Evolutionary conservation across 139 green algal genomes (phyloP), one percentile per base, ranked within the genome.

Genomic region (Tetradesmus lagerheimii): DNA sequence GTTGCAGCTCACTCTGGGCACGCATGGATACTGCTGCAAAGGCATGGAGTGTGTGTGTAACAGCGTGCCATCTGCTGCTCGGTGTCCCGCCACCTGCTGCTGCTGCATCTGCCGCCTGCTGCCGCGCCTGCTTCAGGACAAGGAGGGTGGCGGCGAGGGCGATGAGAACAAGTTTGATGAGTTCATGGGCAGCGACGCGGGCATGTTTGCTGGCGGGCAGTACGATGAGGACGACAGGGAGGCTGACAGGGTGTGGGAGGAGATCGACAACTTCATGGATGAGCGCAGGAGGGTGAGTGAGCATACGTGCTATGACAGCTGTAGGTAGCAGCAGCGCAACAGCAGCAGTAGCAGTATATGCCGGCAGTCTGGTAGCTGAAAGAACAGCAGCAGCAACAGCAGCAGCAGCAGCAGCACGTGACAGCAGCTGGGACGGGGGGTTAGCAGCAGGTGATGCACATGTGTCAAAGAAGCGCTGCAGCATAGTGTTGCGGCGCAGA

Each of bases 161-260:
- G 90, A 91, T 38, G 78, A 91, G n/a, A 92, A 94, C 43, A 93
- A 95, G 39, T 99, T 99, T 92, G 98, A 99, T 83, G 96, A 97
- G 87, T 99, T 99, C 90, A 96, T 99, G 94, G 98, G 98, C 27
- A 99, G 97, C 76, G 98, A 99, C 78, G 95, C 96, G 35, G 98
- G 98, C 38, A 93, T 96, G 81, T 97, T 99, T 90, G 97, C 90
- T 86, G 47, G 47, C 20, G 91, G 93, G 16, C 90, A 93, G 77
- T 95, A 95, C 78, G 93, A 95, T 77, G 93, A 98, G 91, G 98
- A 99, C 79, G 98, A 99, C 92, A 93, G 93, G 77, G 98, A 99
- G 86, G 98, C 98, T 39, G 98, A 99, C 83, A 85, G 95, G 45
- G 94, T 99, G n/a, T 99, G 97, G 97, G 97, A 98, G 18, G n/a